A percentile compares a stretch with the other conserved stretches of the same genome.
Evolutionary conservation across 768 basidiomycete species (phyloP).

Genomic region (Antrodiella citrinella): DNA sequence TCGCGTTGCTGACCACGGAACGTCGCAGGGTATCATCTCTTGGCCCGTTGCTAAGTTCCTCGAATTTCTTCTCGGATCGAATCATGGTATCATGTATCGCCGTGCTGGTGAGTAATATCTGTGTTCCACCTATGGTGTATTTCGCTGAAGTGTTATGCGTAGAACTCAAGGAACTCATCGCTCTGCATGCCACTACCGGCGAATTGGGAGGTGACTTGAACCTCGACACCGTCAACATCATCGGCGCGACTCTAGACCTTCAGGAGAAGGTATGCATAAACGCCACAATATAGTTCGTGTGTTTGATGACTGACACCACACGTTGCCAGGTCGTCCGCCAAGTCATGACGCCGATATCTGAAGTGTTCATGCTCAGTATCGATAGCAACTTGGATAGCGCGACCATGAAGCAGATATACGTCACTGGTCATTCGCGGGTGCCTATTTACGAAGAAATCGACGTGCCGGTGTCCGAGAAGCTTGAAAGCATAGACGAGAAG

Average conservation of each 20-base stretch:
- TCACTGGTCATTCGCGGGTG: constrained; percentile 77
- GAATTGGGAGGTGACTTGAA: constrained; percentile 77
- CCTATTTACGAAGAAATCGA: constrained; percentile 78
- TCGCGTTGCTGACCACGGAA: not conserved
- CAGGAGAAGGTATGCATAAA: constrained; percentile 45
- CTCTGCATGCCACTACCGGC: constrained; percentile 65
- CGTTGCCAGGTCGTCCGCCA: constrained; percentile 57
- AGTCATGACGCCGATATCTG: constrained; percentile 70
- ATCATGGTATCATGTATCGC: constrained; percentile 84
- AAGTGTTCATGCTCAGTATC: constrained; percentile 80
- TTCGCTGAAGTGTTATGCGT: not conserved
- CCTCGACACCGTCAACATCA: constrained; percentile 75
- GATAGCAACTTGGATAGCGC: constrained; percentile 71
- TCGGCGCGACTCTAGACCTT: constrained; percentile 76
- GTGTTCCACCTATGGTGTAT: not conserved
- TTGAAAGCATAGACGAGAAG: constrained; percentile 5
- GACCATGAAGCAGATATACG: constrained; percentile 63
- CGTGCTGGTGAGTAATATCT: constrained; percentile 32
- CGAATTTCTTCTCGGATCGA: constrained; percentile 63
- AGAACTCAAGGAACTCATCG: constrained; percentile 77
- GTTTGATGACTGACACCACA: too few relatives aligned
- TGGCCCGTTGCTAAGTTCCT: constrained; percentile 81
- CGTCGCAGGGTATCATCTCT: constrained; percentile 48
- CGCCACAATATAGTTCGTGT: constrained; percentile 20
- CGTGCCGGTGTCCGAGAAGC: constrained; percentile 29